Evolutionary conservation across 2,329 filamentous ascomycete genomes (phyloP), one percentile per base, ranked within the genome.

Genomic region (Coniochaeta hoffmannii): DNA sequence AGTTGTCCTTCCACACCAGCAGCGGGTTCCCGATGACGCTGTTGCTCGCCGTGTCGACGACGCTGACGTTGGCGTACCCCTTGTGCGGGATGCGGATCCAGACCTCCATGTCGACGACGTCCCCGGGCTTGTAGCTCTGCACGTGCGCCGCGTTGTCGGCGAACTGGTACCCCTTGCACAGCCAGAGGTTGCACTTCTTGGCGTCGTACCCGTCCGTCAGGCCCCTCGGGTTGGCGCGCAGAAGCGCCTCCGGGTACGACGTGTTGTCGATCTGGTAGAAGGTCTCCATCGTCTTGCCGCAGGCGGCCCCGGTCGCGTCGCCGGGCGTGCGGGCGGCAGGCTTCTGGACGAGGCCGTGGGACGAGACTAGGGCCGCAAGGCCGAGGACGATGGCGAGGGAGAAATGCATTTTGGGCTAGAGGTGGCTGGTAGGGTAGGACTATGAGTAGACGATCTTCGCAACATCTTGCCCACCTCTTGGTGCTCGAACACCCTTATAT

Each of bases 41-140:
- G 66, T 82, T 75, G 58, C 65, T 69, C 49, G 68, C 63, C 15
- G 74, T 75, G 56, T 77, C 73, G 57, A 78, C 75, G 53, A 78
- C 67, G 41, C 71, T 75, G 55, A 78, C 76, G 59, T 79, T 79
- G 60, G 75, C 75, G 53, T 69, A 65, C 57, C 76, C 76, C 53
- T 64, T 69, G 65, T 79, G 76, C 4, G 76, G 73, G 57, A 76
- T 74, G 24, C 71, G 68, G 53, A 79, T 75, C 31, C 67, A 69
- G 35, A 78, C 69, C 34, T 67, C 66, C 53, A 78, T 66, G 62
- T 70, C 64, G 53, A 79, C 68, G 2, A 60, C 65, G 61, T 77
- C 64, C n/a, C 76, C 76, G 4, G 73, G 60, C n/a, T 62, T 62
- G 63, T 69, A 73, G 26, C 53, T 46, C 64, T 72, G 69, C 55